Evolutionary conservation across 176 grass and related monocot species (phyloP).

Genomic region (Eragrostis curvula): DNA sequence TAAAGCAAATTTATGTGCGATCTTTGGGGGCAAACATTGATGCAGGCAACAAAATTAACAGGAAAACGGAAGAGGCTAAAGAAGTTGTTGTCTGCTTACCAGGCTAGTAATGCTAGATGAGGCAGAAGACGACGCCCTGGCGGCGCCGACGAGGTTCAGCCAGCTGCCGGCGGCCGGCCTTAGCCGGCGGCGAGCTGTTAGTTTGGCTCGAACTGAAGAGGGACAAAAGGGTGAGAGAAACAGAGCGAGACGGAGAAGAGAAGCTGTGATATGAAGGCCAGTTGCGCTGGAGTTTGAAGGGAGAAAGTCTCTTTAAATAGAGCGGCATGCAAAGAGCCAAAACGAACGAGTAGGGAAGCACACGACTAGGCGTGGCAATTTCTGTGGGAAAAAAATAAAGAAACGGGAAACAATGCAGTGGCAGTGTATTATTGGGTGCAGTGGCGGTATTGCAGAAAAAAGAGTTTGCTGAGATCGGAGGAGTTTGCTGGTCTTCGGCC

Average conservation of each 20-base stretch:
- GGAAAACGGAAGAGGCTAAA: not conserved
- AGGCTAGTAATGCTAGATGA: not conserved
- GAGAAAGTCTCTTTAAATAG: slow-evolving; percentile 45
- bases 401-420: slow-evolving; percentile 31
- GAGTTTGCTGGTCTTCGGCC: slow-evolving; percentile 36
- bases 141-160: not conserved
- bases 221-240: not conserved
- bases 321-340: slow-evolving; percentile 17
- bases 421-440: slow-evolving; percentile 18
- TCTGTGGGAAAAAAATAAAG: slow-evolving; percentile 15
- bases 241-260: not conserved
- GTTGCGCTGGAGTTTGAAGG: not conserved
- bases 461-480: not conserved
- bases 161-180: not conserved
- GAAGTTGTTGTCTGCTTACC: not conserved
- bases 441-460: not conserved
- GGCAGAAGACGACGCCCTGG: not conserved
- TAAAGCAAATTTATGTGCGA: not conserved
- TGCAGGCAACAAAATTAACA: not conserved
- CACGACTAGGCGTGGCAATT: not conserved
- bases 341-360: not conserved
- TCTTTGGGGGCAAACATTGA: not conserved
- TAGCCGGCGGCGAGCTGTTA: not conserved
- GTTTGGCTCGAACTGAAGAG: not conserved
- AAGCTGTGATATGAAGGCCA: not conserved